Evolutionary conservation across 2,329 filamentous ascomycete species (phyloP), one percentile per base, ranked within the genome.

Genomic region (Trichoderma koningii): DNA sequence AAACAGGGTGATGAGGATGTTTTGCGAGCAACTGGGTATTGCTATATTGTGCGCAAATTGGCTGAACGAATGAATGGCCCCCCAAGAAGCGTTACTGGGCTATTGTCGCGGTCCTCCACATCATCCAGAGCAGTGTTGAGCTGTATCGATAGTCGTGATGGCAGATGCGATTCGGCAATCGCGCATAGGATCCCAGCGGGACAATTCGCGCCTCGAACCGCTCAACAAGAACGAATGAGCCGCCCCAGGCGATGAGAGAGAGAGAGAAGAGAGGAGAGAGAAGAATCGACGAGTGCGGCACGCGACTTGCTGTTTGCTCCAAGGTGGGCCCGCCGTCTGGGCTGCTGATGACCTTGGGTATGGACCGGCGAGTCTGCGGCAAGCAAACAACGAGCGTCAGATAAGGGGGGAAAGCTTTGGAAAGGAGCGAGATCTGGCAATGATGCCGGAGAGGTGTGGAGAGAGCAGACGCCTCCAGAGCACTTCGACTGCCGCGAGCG

Each of bases 251-350:
- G 28, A n/a, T n/a, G n/a, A n/a, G n/a, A 23, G 21, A 23, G 21
- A 23, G 21, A 2, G 21, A 23, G 23, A 38, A 38, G n/a, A 17
- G 47, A 12, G 21, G 7, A 38, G 26, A 48, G 10, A 7, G 55
- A 38, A 28, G 1, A 50, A 26, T 47, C 28, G 44, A 41, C 44
- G 14, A 41, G 56, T 47, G 26, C 55, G 26, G 23, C 21, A 38
- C 45, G 30, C 51, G n/a, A 44, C 42, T 50, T 34, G 9, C 19
- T 55, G 51, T 63, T 55, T 55, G 42, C 52, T 50, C 61, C 52
- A 63, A 63, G 61, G 61, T 63, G 61, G 61, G 21, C 61, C 61
- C 51, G 61, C 61, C 61, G 61, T 63, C 61, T 63, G 61, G 52
- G 61, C 45, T 52, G 61, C 45, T 52, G 51, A 56, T 23, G 38